Evolutionary conservation across 2,329 filamentous ascomycete genomes (phyloP), one percentile per base, ranked within the genome.

Genomic region (Corinectria fuckeliana): DNA sequence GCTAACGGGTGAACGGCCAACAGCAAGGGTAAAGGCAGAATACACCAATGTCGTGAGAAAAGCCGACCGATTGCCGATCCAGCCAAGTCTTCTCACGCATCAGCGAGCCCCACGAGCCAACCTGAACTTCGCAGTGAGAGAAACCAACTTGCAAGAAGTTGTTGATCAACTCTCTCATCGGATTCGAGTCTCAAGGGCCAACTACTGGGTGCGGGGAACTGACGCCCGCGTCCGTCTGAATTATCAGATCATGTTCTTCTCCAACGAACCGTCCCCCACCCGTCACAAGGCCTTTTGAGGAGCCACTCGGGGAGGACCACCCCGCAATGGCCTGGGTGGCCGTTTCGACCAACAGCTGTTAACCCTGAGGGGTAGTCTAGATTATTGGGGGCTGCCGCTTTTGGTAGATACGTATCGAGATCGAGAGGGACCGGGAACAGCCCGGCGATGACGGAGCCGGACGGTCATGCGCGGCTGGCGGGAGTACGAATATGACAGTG

Each of bases 161-260:
- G n/a, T 34, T n/a, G 49, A 58, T 49, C 50, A 44, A 18, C 36
- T 9, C 49, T 23, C 50, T 34, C 50, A 21, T 42, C 26, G 7
- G 38, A 10, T 41, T 16, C 32, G 8, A 4, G n/a, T 44, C 28
- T 28, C 47, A 51, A 32, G 32, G 32, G 26, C 13, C 56, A 45
- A 14, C 16, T 7, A 25, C 47, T 51, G 39, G 5, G 41, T 41
- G 56, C 16, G 51, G 51, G 50, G 42, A 23, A 41, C 23, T 30
- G 32, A 16, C 45, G 50, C 36, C 56, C 34, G 50, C 34, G 42
- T 32, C 10, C 18, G 23, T 42, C 8, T 14, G 39, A 58, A 38
- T 54, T 54, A 61, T 61, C 58, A 61, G 58, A 61, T 58, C 58
- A 61, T 61, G 55, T 58, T 38, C 25, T 36, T 14, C 34, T 25